Conservation (phyloP, 768 basidiomycete genomes). For the Panus rudis region DNA sequence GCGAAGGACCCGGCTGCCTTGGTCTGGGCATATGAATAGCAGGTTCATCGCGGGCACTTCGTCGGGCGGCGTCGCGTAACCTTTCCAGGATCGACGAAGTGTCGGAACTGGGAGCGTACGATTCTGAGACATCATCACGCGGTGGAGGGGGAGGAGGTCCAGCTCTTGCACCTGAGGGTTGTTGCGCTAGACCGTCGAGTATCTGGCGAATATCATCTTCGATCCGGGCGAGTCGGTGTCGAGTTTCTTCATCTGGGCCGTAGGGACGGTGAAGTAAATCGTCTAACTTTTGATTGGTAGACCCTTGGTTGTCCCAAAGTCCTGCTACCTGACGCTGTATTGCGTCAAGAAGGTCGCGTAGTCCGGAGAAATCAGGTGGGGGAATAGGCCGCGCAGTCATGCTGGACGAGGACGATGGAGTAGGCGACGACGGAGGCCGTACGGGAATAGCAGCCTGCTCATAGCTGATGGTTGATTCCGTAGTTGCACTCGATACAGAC, state of each 20-base stretch:
- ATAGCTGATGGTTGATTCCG: background rate
- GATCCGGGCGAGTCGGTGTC: constrained; percentile 10
- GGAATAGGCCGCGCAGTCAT: constrained; percentile 31
- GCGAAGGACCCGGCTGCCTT: constrained; percentile 37
- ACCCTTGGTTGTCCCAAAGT: constrained; percentile 55
- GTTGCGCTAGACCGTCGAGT: background rate
- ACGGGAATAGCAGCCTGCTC: constrained; percentile 2
- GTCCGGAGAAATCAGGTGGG: constrained; percentile 31
- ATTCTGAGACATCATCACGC: constrained; percentile 22
- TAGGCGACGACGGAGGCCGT: constrained; percentile 17
- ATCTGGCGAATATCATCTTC: constrained; percentile 12
- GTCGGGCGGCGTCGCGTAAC: constrained; percentile 17
- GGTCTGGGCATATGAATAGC: constrained; percentile 42
- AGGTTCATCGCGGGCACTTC: constrained; percentile 21
- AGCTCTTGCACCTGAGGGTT: constrained; percentile 3
- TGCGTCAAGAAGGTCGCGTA: constrained; percentile 48
- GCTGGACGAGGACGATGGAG: constrained; percentile 26
- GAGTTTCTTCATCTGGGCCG: constrained; percentile 25
- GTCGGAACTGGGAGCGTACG: constrained; percentile 22
- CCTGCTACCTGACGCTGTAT: constrained; percentile 54
- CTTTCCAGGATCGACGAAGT: constrained; percentile 17
- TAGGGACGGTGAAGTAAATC: constrained; percentile 47
- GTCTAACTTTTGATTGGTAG: constrained; percentile 55
- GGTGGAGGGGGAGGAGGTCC: constrained; percentile 10
- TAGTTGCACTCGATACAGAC: background rate